These are phyloP conservation scores for Apophysomyces trapeziformis DNA, from an alignment of 371 early-diverging fungal species.

Conservation along the genomic window DNA sequence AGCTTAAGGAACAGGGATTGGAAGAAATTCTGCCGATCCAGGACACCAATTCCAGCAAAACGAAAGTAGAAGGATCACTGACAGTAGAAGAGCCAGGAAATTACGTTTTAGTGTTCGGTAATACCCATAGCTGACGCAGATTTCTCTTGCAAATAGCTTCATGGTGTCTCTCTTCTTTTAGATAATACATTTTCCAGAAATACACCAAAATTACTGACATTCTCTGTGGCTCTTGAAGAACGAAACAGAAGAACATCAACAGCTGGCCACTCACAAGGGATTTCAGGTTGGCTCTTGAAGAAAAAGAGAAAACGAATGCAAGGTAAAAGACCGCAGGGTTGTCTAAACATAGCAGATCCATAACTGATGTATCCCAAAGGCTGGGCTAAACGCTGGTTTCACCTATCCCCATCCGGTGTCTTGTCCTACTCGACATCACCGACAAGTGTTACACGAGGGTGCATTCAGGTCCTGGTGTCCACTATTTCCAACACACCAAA, in stretches of 20 bases:
- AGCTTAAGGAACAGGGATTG: constrained; percentile 28
- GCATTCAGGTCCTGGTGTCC: constrained; percentile 67
- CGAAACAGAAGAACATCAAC: constrained; percentile 22
- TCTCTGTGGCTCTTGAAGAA: constrained; percentile 64
- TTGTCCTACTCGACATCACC: constrained; percentile 67
- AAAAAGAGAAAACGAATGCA: constrained; percentile 67
- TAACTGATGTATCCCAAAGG: constrained; percentile 35
- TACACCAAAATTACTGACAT: constrained; percentile 87
- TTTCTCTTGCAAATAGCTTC: neutral
- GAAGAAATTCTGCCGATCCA: constrained; percentile 37
- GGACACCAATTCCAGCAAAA: constrained; percentile 30
- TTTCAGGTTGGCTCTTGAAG: constrained; percentile 77
- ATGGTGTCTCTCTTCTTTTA: neutral
- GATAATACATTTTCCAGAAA: constrained; percentile 91
- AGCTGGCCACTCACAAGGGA: constrained; percentile 24
- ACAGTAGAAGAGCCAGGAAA: constrained; percentile 44
- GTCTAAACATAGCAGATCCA: neutral
- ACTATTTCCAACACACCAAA: constrained; percentile 66
- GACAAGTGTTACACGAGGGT: constrained; percentile 72
- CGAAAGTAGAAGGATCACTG: constrained; percentile 34
- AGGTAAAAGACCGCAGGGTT: constrained; percentile 41
- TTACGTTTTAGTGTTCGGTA: constrained; percentile 49
- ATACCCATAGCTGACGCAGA: neutral
- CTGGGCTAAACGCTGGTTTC: constrained; percentile 82
- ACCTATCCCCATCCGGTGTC: constrained; percentile 58